These are phyloP conservation scores for Aspergillus fructus DNA, from an alignment of 2,329 filamentous ascomycete genomes.

Conservation along the genomic window DNA sequence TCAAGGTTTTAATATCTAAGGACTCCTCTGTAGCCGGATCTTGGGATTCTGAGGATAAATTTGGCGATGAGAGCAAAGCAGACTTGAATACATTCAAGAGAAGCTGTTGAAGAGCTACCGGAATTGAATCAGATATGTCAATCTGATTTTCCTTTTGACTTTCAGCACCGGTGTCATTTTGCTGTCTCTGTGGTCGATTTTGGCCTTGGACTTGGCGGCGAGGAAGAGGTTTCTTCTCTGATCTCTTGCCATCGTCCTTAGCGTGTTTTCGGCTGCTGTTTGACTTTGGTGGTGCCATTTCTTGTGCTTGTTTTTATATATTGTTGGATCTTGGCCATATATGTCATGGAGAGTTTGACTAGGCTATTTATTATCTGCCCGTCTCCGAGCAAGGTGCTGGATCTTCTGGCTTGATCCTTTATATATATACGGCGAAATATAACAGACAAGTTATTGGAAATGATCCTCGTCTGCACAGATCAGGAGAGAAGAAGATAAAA, in stretches of 20 bases:
- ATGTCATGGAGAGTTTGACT: not conserved
- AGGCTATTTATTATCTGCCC: not conserved
- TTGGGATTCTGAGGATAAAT: not conserved
- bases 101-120: constrained; percentile 62
- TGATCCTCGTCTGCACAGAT: not conserved
- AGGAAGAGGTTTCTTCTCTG: constrained; percentile 12
- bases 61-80: constrained; percentile 56
- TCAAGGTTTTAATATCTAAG: constrained; percentile 48
- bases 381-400: not conserved
- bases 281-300: constrained; percentile 13
- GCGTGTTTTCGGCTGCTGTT: not conserved
- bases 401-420: not conserved
- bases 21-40: not conserved
- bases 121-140: constrained; percentile 38
- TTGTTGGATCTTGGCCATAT: not conserved
- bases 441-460: not conserved
- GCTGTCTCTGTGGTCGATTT: not conserved
- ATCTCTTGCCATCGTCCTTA: constrained; percentile 8
- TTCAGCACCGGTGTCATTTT: not conserved
- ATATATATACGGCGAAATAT: not conserved
- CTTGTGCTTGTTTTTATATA: not conserved
- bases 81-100: constrained; percentile 72
- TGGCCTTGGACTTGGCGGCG: constrained; percentile 4
- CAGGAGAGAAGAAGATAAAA: not conserved
- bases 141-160: constrained; percentile 6